A percentile compares a stretch with the other conserved stretches of the same genome.
Evolutionary conservation across 306 rosid genomes (phyloP).

Genomic region (Dryas alaskensis): DNA sequence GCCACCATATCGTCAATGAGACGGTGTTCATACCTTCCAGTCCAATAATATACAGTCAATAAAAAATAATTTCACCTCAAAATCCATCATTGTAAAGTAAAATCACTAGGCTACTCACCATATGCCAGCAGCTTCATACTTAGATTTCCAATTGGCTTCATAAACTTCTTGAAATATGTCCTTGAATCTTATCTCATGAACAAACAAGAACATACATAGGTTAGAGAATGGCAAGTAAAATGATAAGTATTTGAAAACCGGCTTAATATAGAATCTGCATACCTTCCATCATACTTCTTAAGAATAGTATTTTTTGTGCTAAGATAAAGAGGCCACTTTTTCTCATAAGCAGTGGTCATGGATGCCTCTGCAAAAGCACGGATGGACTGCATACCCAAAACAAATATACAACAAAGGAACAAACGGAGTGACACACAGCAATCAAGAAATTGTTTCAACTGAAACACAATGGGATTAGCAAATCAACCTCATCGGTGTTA

Average conservation of each 20-base stretch:
- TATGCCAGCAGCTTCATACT: slow-evolving; percentile 92
- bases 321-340: slow-evolving; percentile 97
- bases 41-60: slow-evolving; percentile 25
- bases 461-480: slow-evolving; percentile 26
- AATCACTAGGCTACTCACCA: slow-evolving; percentile 53
- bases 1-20: slow-evolving; percentile 99
- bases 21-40: slow-evolving; percentile 92
- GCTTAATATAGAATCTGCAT: slow-evolving; percentile 22
- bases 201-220: neutral
- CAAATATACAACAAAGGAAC: slow-evolving; percentile 15
- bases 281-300: slow-evolving; percentile 99
- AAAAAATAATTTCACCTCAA: slow-evolving; percentile 14
- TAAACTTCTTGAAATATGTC: slow-evolving; percentile 99
- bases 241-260: neutral
- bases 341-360: slow-evolving; percentile 78
- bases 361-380: slow-evolving; percentile 89
- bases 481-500: slow-evolving; percentile 89
- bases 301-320: slow-evolving; percentile 97
- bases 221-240: neutral
- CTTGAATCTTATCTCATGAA: slow-evolving; percentile 72
- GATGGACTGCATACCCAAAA: slow-evolving; percentile 61
- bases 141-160: slow-evolving; percentile 83
- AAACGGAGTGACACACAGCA: slow-evolving; percentile 22
- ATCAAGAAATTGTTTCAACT: slow-evolving; percentile 19
- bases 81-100: neutral